These are phyloP conservation scores for Chlamydomonas asymmetrica DNA, from an alignment of 139 green algal genomes.

Conservation along the genomic window DNA sequence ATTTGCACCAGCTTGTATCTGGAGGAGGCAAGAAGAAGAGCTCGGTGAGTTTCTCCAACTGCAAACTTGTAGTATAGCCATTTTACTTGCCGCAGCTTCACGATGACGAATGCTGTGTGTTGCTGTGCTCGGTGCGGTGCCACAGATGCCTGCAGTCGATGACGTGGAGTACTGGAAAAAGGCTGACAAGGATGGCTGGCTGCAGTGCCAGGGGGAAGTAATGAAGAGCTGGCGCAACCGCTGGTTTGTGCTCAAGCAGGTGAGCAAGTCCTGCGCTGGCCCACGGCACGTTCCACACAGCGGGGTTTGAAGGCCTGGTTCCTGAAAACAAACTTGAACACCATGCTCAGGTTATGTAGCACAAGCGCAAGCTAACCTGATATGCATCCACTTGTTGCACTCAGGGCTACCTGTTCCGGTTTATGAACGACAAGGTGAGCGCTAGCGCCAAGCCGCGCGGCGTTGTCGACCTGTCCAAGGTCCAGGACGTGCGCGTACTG, in stretches of 20 bases:
- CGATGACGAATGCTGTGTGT: no score
- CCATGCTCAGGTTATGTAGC: neutral
- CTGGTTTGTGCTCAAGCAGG: conserved; percentile 94
- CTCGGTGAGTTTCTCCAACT: conserved; percentile 21
- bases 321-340: conserved; percentile 8
- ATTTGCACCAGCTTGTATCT: conserved; percentile 51
- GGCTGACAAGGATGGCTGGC: conserved; percentile 86
- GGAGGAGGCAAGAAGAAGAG: conserved; percentile 43
- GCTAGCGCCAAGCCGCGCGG: conserved; percentile 75
- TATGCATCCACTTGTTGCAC: neutral
- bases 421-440: conserved; percentile 66
- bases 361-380: neutral
- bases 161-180: conserved; percentile 87
- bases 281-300: no score
- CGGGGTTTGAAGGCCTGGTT: no score
- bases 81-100: no score
- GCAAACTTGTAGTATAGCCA: no score
- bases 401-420: conserved; percentile 81
- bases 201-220: conserved; percentile 85
- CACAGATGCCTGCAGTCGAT: conserved; percentile 73
- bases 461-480: conserved; percentile 81
- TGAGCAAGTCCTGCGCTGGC: conserved; percentile 75
- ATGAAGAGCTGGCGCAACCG: conserved; percentile 87
- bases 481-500: conserved; percentile 67
- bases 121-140: no score